Evolutionary conservation across 1,139 yeast genomes (phyloP).

Genomic region (Meyerozyma guilliermondii): DNA sequence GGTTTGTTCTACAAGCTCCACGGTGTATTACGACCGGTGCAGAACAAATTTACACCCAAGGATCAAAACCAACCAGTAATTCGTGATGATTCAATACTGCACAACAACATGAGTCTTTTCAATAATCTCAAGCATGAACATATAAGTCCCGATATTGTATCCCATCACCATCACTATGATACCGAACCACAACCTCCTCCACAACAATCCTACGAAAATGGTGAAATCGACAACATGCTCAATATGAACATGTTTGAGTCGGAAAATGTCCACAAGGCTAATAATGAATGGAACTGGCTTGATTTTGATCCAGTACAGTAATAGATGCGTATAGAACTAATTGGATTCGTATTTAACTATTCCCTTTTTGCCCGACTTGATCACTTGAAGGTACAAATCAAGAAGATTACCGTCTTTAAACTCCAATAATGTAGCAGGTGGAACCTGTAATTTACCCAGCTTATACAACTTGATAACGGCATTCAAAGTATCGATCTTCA

Average conservation of each 20-base stretch:
- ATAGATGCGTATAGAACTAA: background rate
- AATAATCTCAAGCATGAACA: slow-evolving; percentile 12
- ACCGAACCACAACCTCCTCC: background rate
- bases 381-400: background rate
- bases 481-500: slow-evolving; percentile 12
- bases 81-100: slow-evolving; percentile 19
- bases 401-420: slow-evolving; percentile 6
- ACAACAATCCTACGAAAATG: too few relatives aligned
- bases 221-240: background rate
- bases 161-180: slow-evolving; percentile 6
- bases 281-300: background rate
- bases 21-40: slow-evolving; percentile 41
- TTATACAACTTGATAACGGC: slow-evolving; percentile 11
- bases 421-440: slow-evolving; percentile 7
- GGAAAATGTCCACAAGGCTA: background rate
- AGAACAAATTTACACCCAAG: slow-evolving; percentile 8
- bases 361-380: background rate
- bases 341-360: background rate
- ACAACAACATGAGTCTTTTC: slow-evolving; percentile 20
- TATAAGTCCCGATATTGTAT: slow-evolving; percentile 8
- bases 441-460: slow-evolving; percentile 9
- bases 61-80: too few relatives aligned
- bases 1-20: slow-evolving; percentile 44
- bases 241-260: background rate
- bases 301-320: background rate